Base-by-base conservation (phyloP, 768 basidiomycete species). In the Lepiota venenata region DNA sequence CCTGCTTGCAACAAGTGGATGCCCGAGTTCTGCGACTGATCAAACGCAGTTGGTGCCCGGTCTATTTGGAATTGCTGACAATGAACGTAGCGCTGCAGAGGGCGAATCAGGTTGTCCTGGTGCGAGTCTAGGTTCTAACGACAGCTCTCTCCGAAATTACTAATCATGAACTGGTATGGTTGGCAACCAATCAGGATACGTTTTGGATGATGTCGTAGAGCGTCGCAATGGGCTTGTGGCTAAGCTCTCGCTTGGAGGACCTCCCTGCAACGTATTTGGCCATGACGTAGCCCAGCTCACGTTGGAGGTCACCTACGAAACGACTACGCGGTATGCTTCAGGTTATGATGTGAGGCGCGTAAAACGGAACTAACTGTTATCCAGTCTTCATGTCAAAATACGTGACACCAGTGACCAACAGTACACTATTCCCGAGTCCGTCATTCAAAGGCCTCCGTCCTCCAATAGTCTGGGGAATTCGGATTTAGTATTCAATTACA, bases 401-500 rank as follows among this genome's bases (percentile, higher is more conserved):
- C 81, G 72, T 58, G 87, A 90, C 64, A 78, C 78, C 0, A 75
- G 69, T 6, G 71, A 82, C 39, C 58, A 74, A 45, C 89, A 91
- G 62, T 91, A 84, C 68, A 82, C 79, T 5, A 75, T 91, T 37
- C 88, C 88, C 0, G 64, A 78, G 94, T 95, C 61, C 6, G 67
- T 74, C 16, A 60, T 75, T 16, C 56, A 72, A n/a, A 73, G 73
- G 1, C 78, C 82, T 15, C 57, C 67, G 4, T 69, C 78, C 3
- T 64, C 62, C 0, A 57, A 60, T 50, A 69, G 63, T 36, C 52
- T 29, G 14, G 27, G 68, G 11, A 70, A 65, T 0, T 84, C 84
- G 0, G 88, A 91, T 60, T 73, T 91, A 9, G 70, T 83, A 3
- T 91, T 91, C 72, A 84, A 89, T 63, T 81, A 83, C 56, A 74